A percentile compares a stretch with the other conserved stretches of the same genome.
Conservation (phyloP, 1,284 basidiomycete species). For the Puccinia horiana region DNA sequence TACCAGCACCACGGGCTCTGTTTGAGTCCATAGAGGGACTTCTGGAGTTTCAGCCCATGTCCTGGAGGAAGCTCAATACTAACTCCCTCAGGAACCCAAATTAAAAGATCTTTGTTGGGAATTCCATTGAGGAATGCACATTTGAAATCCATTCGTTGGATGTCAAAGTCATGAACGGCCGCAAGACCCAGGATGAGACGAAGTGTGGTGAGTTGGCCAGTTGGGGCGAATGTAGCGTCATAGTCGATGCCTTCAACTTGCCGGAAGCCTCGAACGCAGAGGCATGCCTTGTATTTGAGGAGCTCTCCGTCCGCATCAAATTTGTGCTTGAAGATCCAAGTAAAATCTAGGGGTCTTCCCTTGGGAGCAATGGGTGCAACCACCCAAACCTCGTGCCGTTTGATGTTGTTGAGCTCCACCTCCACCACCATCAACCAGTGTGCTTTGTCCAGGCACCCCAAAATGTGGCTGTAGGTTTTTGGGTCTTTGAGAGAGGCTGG, state of each 20-base stretch:
- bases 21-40: no score
- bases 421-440: background rate
- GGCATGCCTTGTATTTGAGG: background rate
- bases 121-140: slow-evolving; percentile 2
- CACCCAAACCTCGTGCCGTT: background rate
- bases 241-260: slow-evolving; percentile 6
- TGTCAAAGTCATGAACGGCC: no score
- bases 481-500: background rate
- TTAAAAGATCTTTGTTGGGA: slow-evolving; percentile 4
- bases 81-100: background rate
- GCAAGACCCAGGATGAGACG: background rate
- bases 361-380: background rate
- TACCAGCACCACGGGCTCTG: slow-evolving; percentile 27
- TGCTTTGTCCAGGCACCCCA: background rate
- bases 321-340: slow-evolving; percentile 28
- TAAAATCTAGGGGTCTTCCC: background rate
- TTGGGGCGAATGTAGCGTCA: no score
- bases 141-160: slow-evolving; percentile 25
- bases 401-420: slow-evolving; percentile 8
- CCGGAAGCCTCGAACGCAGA: background rate
- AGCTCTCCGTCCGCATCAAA: background rate
- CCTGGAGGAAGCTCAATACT: background rate
- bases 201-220: background rate
- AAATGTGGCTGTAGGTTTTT: background rate
- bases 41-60: background rate